Evolutionary conservation across 2,329 filamentous ascomycete species (phyloP).

Genomic region (Trichophaea hybrida): DNA sequence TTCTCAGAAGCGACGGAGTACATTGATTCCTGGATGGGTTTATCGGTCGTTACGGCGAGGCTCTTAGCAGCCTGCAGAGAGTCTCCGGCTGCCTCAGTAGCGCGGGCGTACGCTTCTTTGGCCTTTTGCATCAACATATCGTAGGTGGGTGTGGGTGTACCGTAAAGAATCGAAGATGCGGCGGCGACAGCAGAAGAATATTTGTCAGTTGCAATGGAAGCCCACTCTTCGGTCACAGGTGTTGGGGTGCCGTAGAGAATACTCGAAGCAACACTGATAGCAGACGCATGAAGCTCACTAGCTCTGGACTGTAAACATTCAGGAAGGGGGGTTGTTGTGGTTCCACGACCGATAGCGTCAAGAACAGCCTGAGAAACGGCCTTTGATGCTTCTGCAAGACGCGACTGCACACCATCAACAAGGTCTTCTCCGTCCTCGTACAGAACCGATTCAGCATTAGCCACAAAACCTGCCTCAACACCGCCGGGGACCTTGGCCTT

Average conservation of each 20-base stretch:
- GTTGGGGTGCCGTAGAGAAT: conserved; percentile 40
- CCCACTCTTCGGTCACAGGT: conserved; percentile 35
- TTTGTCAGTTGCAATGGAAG: conserved; percentile 40
- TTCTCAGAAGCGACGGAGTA: conserved; percentile 36
- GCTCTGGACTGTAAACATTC: conserved; percentile 41
- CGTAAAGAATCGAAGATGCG: conserved; percentile 44
- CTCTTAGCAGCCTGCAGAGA: conserved; percentile 21
- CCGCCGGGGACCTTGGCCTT: conserved; percentile 17
- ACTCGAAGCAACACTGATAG: conserved; percentile 43
- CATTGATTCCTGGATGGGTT: conserved; percentile 40
- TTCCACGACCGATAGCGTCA: conserved; percentile 31
- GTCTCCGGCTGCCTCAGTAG: conserved; percentile 5
- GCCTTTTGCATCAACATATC: conserved; percentile 30
- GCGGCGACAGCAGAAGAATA: conserved; percentile 45
- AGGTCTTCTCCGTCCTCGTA: conserved; percentile 21
- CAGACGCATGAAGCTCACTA: conserved; percentile 43
- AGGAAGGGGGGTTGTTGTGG: conserved; percentile 35
- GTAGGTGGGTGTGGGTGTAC: conserved; percentile 36
- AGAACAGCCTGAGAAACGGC: conserved; percentile 25
- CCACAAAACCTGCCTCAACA: conserved; percentile 19
- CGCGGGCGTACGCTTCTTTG: conserved; percentile 23
- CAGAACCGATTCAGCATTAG: conserved; percentile 12
- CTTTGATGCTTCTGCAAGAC: conserved; percentile 29
- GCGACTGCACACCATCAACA: conserved; percentile 28
- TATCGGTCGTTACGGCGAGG: conserved; percentile 36